Evolutionary conservation across 2,329 filamentous ascomycete genomes (phyloP).

Genomic region (Venturia nashicola): DNA sequence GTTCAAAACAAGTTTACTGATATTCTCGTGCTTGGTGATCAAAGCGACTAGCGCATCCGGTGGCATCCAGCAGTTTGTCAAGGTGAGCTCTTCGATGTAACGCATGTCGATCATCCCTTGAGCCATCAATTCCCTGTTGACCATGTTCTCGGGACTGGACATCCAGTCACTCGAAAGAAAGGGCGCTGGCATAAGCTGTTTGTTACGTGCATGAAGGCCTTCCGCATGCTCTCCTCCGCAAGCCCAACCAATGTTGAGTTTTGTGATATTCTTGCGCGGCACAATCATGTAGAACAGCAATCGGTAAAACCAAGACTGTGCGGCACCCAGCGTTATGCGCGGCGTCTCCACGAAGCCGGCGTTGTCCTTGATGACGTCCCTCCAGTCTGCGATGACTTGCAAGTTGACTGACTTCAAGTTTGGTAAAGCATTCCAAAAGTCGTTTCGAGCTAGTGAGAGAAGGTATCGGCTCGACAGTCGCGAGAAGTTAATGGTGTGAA

Average conservation of each 20-base stretch:
- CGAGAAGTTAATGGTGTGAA: conserved; percentile 50
- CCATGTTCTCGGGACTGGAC: conserved; percentile 8
- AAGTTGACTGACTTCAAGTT: conserved; percentile 43
- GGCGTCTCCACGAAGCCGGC: conserved; percentile 38
- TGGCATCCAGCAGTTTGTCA: conserved; percentile 58
- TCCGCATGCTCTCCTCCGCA: conserved; percentile 55
- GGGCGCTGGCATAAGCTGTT: conserved; percentile 50
- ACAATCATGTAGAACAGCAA: conserved; percentile 42
- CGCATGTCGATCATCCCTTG: conserved; percentile 39
- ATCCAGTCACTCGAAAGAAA: conserved; percentile 28
- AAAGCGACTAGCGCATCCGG: conserved; percentile 45
- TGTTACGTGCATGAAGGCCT: conserved; percentile 49
- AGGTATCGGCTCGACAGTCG: conserved; percentile 52
- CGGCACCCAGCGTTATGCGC: conserved; percentile 37
- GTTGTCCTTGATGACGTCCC: conserved; percentile 41
- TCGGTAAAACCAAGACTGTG: conserved; percentile 38
- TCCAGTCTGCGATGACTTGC: conserved; percentile 55
- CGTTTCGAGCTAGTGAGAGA: conserved; percentile 39
- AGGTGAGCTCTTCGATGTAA: conserved; percentile 44
- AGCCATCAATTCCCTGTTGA: conserved; percentile 11
- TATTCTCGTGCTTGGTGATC: conserved; percentile 34
- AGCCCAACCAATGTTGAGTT: conserved; percentile 53
- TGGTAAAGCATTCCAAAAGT: conserved; percentile 51
- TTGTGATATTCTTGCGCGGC: conserved; percentile 37
- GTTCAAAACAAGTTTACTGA: conserved; percentile 46